phyloP scores from a whole-genome alignment of 2,329 filamentous ascomycete species.

The Cordyceps cateniannulata region DNA sequence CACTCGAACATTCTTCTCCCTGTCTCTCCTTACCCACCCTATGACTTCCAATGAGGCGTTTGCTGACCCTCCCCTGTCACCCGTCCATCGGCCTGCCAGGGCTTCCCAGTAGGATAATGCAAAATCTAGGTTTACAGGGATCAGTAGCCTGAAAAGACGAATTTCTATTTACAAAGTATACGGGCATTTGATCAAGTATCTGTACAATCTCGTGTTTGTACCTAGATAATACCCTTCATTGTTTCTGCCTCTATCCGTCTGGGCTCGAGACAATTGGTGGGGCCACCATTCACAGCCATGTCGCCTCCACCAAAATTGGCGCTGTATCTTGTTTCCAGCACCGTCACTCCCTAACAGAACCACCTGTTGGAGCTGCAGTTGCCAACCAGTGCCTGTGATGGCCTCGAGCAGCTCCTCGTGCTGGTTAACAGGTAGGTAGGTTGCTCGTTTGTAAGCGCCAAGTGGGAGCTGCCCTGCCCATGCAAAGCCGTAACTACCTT shows the following conservation, averaged over 20 bases:
- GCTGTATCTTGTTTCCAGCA: neutral
- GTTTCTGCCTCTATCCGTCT: neutral
- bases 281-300: neutral
- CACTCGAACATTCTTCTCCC: neutral
- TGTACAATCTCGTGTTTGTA: neutral
- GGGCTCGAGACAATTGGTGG: neutral
- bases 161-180: neutral
- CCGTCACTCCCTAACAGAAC: neutral
- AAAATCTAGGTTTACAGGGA: neutral
- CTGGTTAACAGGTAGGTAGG: too few relatives aligned
- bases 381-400: neutral
- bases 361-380: too few relatives aligned
- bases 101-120: neutral
- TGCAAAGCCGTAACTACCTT: neutral
- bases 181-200: too few relatives aligned
- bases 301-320: neutral
- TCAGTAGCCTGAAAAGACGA: neutral
- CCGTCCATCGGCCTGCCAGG: neutral
- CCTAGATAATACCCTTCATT: too few relatives aligned
- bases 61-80: constrained; percentile 4
- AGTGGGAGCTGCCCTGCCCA: neutral
- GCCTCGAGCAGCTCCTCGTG: neutral
- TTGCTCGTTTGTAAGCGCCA: neutral
- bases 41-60: constrained; percentile 8
- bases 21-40: neutral